phyloP scores from a whole-genome alignment of 1,284 basidiomycete genomes.

The Paramarasmius palmivorus region DNA sequence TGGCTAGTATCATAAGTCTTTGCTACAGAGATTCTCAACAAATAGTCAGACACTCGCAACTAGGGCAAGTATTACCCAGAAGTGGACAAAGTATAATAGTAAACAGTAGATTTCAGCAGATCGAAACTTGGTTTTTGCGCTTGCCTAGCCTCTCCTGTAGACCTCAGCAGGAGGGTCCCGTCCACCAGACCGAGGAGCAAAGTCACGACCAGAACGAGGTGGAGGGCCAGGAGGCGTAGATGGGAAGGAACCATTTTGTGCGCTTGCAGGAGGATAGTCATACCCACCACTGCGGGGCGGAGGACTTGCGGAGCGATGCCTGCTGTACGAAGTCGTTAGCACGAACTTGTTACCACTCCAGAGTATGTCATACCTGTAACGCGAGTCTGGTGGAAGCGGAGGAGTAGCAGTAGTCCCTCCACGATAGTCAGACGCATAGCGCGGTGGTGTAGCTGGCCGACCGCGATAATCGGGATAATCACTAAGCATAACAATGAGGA shows the following conservation, averaged over 20 bases:
- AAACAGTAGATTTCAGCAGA: too few relatives aligned
- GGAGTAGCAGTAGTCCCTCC: slow-evolving; percentile 39
- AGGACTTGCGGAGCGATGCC: slow-evolving; percentile 4
- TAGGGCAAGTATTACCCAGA: too few relatives aligned
- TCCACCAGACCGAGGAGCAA: slow-evolving; percentile 1
- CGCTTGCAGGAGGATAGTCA: slow-evolving; percentile 23
- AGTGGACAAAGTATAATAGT: too few relatives aligned
- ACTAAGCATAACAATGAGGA: slow-evolving; percentile 27
- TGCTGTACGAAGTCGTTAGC: background rate
- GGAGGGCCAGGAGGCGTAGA: slow-evolving; percentile 16
- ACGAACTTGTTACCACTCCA: too few relatives aligned
- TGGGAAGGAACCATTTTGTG: slow-evolving; percentile 32
- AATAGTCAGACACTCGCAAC: too few relatives aligned
- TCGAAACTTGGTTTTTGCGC: too few relatives aligned
- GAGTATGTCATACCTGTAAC: slow-evolving; percentile 53
- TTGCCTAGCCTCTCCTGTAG: background rate
- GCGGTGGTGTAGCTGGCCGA: slow-evolving; percentile 53
- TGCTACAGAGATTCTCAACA: too few relatives aligned
- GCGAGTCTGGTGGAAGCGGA: slow-evolving; percentile 30
- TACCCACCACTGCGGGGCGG: slow-evolving; percentile 33
- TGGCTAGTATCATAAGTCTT: too few relatives aligned
- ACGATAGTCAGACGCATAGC: slow-evolving; percentile 59
- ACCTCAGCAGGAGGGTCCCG: background rate
- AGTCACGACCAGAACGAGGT: slow-evolving; percentile 8
- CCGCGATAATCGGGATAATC: slow-evolving; percentile 55